Percentiles rank a stretch among this genome's conserved stretches.
Evolutionary conservation across 1,284 basidiomycete species (phyloP).

Genomic region (Pyrrhoderma lamaoense): DNA sequence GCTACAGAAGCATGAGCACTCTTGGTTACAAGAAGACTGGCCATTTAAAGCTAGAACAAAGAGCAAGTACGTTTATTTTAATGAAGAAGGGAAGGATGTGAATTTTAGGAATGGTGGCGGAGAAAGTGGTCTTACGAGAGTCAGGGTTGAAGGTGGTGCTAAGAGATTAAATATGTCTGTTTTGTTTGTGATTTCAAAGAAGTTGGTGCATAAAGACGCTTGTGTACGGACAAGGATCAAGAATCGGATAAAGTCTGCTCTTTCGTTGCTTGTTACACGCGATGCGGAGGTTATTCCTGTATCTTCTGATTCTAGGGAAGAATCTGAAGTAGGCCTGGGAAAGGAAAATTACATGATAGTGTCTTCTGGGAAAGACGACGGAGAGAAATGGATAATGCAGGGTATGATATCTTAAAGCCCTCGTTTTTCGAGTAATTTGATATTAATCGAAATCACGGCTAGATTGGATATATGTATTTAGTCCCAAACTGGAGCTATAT

Average conservation of each 20-base stretch:
- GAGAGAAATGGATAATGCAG: conserved; percentile 5
- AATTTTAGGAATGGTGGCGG: no score
- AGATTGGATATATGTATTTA: conserved; percentile 19
- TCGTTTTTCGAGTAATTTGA: background rate
- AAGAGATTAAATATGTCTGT: conserved; percentile 25
- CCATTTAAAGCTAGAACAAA: no score
- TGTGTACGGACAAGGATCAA: conserved; percentile 9
- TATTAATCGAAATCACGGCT: no score
- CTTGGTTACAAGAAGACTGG: no score
- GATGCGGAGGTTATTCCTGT: background rate
- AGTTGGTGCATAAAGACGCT: conserved; percentile 18
- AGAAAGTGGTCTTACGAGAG: no score
- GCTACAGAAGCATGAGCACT: conserved; percentile 16
- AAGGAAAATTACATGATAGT: background rate
- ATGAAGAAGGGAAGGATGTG: no score
- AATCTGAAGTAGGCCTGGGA: background rate
- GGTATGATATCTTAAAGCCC: background rate
- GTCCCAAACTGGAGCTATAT: conserved; percentile 15
- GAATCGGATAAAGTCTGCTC: conserved; percentile 12
- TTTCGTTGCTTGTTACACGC: conserved; percentile 7
- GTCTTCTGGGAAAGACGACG: background rate
- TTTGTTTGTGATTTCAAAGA: conserved; percentile 19
- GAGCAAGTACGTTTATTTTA: no score
- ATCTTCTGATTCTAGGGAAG: background rate
- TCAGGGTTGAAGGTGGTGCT: conserved; percentile 1